Base-by-base conservation (phyloP, 2,329 filamentous ascomycete genomes). In the Alternaria angustiovoidea region DNA sequence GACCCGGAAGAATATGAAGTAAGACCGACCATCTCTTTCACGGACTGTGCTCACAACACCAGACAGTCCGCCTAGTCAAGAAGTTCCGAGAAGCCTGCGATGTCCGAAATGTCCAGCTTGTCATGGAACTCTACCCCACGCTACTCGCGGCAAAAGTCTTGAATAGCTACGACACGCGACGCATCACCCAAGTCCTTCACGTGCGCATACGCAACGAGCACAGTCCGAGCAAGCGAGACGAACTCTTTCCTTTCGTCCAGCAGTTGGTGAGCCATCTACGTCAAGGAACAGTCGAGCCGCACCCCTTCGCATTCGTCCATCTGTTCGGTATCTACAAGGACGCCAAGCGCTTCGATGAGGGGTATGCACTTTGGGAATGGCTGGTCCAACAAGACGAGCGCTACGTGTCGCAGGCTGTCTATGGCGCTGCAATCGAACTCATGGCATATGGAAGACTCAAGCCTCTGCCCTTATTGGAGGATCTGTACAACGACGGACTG, bases 381-480 rank as follows among this genome's bases (percentile, higher is more conserved):
- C 74, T 86, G 14, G 63, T 74, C 24, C 57, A 69, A 4, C 79
- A 83, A 63, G 78, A 80, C 47, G 78, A 82, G 18, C 68, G 72
- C 5, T 78, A 78, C 51, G 75, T 83, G 9, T 78, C 80, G 52
- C 68, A 75, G 16, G 70, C 75, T 5, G 80, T 82, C 0, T 85
- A 85, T 60, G 83, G 83, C 6, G 79, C 79, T 7, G 83, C 81
- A 1, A 83, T 86, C 30, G 82, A 85, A 62, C 69, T 84, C 41
- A 70, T 84, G 52, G 80, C 82, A 11, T 77, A 78, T 14, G 75
- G 80, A 51, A 78, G 80, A 12, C 54, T 65, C n/a, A 70, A 72
- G 51, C 64, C 67, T 4, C 73, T 85, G 0, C 61, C 72, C 11
- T 77, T 81, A 5, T 70, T 85, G 18, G 84, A 86, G 61, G 65